Conservation (phyloP, 768 basidiomycete genomes). For the Mycena floridula region DNA sequence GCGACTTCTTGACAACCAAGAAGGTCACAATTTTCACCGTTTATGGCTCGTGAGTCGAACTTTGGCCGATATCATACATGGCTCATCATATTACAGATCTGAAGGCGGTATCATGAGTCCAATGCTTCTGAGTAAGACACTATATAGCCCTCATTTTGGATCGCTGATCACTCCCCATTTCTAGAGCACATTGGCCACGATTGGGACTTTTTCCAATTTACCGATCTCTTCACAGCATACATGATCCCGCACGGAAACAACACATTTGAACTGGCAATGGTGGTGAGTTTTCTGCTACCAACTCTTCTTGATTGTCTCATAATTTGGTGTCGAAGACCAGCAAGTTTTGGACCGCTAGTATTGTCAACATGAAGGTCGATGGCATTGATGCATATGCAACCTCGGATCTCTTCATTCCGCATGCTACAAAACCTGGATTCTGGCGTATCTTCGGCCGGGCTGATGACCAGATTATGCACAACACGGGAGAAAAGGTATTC, state of each 20-base stretch:
- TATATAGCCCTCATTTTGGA: slow-evolving; percentile 3
- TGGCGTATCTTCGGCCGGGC: slow-evolving; percentile 34
- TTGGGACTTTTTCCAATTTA: slow-evolving; percentile 30
- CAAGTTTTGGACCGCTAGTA: slow-evolving; percentile 9
- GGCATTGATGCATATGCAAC: slow-evolving; percentile 28
- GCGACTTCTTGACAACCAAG: slow-evolving; percentile 24
- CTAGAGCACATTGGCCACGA: slow-evolving; percentile 5
- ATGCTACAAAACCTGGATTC: slow-evolving; percentile 28
- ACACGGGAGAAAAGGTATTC: slow-evolving; percentile 36
- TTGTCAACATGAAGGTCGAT: slow-evolving; percentile 25
- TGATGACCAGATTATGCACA: slow-evolving; percentile 41
- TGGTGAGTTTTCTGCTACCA: slow-evolving; percentile 5
- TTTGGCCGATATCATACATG: not conserved
- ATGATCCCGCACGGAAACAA: slow-evolving; percentile 23
- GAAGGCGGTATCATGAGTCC: slow-evolving; percentile 10
- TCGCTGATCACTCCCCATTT: not conserved
- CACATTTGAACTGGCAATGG: slow-evolving; percentile 6
- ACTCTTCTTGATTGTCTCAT: not conserved
- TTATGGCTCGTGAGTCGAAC: slow-evolving; percentile 28
- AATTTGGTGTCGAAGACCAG: not conserved
- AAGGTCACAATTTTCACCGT: slow-evolving; percentile 24
- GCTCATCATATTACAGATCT: slow-evolving; percentile 3
- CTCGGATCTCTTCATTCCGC: slow-evolving; percentile 31
- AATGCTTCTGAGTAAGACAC: slow-evolving; percentile 9
- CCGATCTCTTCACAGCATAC: slow-evolving; percentile 13